Evolutionary conservation across 129 eudicot species (phyloP).

Genomic region (Pulicaria dysenterica): DNA sequence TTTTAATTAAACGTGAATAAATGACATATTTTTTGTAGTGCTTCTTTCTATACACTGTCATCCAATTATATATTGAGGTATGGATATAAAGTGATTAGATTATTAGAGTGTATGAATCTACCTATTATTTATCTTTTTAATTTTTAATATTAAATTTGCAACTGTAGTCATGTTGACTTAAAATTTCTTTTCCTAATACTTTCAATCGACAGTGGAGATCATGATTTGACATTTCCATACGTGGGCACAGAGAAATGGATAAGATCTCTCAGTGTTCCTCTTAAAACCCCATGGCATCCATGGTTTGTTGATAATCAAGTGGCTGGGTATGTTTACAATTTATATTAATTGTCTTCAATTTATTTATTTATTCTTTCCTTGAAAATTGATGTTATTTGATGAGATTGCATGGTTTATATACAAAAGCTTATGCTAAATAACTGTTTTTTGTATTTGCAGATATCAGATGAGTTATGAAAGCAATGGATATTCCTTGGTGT

Average conservation of each 20-base stretch:
- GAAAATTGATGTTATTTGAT: not conserved
- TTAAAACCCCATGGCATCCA: constrained; percentile 13
- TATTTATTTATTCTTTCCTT: not conserved
- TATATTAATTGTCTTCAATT: too few species aligned
- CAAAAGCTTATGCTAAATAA: not conserved
- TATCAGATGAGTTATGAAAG: not conserved
- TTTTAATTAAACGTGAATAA: too few species aligned
- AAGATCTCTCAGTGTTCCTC: constrained; percentile 13
- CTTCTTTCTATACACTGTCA: too few species aligned
- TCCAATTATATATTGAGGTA: too few species aligned
- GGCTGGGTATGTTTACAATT: constrained; percentile 19
- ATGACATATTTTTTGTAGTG: too few species aligned
- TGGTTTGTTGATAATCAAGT: constrained; percentile 22
- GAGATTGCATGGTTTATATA: not conserved
- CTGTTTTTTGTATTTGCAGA: not conserved
- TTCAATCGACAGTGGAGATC: constrained; percentile 26
- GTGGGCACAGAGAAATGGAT: constrained; percentile 27
- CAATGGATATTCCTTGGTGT: constrained; percentile 17
- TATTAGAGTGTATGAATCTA: too few species aligned
- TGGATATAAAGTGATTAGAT: too few species aligned
- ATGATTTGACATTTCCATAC: constrained; percentile 7
- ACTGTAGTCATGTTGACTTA: too few species aligned
- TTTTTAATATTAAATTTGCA: too few species aligned
- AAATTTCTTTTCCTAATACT: not conserved
- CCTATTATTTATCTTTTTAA: too few species aligned